Evolutionary conservation across 352 stramenopile species (phyloP).

Genomic region (Globisporangium spinosum): DNA sequence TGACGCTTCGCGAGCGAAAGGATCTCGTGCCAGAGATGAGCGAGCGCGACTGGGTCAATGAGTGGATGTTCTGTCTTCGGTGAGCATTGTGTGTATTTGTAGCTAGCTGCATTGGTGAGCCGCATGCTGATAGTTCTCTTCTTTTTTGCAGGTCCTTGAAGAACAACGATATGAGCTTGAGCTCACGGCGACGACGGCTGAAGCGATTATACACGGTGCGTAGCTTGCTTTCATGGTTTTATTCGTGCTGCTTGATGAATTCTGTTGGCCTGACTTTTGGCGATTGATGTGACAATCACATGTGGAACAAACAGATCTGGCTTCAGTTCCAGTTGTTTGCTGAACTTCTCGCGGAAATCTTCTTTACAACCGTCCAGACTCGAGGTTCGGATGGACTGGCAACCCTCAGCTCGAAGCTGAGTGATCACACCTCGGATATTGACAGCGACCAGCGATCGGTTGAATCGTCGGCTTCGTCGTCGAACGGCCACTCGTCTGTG

Average conservation of each 20-base stretch:
- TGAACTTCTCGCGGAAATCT: slow-evolving; percentile 63
- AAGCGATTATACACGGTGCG: slow-evolving; percentile 59
- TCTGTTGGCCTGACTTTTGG: background rate
- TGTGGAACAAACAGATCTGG: slow-evolving; percentile 49
- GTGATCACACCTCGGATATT: slow-evolving; percentile 25
- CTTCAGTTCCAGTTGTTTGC: slow-evolving; percentile 73
- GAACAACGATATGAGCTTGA: slow-evolving; percentile 33
- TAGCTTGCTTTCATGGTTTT: background rate
- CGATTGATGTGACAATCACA: background rate
- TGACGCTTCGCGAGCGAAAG: slow-evolving; percentile 44
- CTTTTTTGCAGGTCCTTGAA: slow-evolving; percentile 29
- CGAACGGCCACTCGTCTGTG: slow-evolving; percentile 4
- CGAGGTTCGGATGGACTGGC: slow-evolving; percentile 21
- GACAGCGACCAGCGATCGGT: slow-evolving; percentile 24
- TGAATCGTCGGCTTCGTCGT: slow-evolving; percentile 28
- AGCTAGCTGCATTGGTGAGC: slow-evolving; percentile 6
- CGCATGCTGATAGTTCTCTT: background rate
- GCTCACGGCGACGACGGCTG: slow-evolving; percentile 40
- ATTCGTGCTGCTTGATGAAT: background rate
- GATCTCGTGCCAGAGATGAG: slow-evolving; percentile 54
- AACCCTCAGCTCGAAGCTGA: slow-evolving; percentile 8
- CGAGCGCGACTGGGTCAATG: slow-evolving; percentile 72
- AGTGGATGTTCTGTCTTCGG: slow-evolving; percentile 77
- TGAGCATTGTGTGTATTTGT: slow-evolving; percentile 15
- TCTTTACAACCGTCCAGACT: slow-evolving; percentile 47